Evolutionary conservation across 169 alveolate species (phyloP), one percentile per base, ranked within the genome.

Genomic region (Fabrea salina): DNA sequence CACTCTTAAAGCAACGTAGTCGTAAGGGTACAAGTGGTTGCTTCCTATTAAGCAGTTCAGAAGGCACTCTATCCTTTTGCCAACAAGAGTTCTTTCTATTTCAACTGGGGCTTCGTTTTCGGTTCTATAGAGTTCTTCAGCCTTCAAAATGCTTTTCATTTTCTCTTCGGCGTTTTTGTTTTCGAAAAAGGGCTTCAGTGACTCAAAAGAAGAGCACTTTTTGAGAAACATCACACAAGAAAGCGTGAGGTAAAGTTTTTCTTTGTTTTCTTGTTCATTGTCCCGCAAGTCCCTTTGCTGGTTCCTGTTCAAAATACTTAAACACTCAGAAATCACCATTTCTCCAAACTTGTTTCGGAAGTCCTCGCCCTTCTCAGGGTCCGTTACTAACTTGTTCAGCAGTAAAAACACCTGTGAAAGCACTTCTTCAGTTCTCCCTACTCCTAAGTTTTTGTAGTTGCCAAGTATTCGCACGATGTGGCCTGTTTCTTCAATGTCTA

Each of bases 351-450:
- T 85, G 30, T 66, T 33, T 58, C 90, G 27, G 56, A 85, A 85
- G 19, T 85, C 79, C 56, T 81, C 77, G 30, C 81, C 77, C 41
- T 61, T 64, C 19, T 64, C 75, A 6, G 35, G 27, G 50, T 64
- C 25, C 22, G 64, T 80, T 13, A 77, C 56, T 32, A 86, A 41
- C 40, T 86, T 86, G 47, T 56, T 72, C 0, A 86, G 44, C 16
- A 86, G 64, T 71, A 82, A 64, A 39, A 82, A 86, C 6, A 86
- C 82, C 66, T 71, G 75, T 11, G 87, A 67, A 1, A 86, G 50
- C 5, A 86, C 87, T 32, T 41, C 79, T 67, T 86, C 91, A 19
- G 91, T 83, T 44, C 77, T 72, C 4, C 91, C 91, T 33, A 87
- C 91, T 7, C 91, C 91, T 30, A 86, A 82, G 64, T 86, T 86